Evolutionary conservation across 2,329 filamentous ascomycete genomes (phyloP).

Genomic region (Hymenoscyphus fructigenus): DNA sequence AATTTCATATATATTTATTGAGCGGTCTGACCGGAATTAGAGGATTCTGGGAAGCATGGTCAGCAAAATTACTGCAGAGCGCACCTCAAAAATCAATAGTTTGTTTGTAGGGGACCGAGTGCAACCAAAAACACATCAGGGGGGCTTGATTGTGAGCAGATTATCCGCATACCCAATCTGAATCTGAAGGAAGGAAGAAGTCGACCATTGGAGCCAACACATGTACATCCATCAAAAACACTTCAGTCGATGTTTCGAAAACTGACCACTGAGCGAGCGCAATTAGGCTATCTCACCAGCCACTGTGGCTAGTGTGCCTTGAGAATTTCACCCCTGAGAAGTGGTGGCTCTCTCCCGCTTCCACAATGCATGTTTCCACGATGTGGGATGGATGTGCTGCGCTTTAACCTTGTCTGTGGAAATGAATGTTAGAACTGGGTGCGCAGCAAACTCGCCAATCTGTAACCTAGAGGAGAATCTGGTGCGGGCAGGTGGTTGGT

Average conservation of each 20-base stretch:
- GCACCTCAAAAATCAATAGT: background rate
- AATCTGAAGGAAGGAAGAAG: background rate
- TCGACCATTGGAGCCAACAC: background rate
- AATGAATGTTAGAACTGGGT: background rate
- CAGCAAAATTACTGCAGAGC: conserved; percentile 1
- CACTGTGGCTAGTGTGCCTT: background rate
- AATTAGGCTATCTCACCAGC: background rate
- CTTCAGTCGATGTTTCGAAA: background rate
- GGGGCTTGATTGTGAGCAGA: background rate
- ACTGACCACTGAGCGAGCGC: background rate
- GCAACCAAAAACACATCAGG: background rate
- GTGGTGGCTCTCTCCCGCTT: background rate
- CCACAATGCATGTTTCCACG: background rate
- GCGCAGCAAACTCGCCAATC: background rate
- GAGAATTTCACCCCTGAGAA: too few relatives aligned
- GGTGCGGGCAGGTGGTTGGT: background rate
- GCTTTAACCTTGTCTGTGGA: background rate
- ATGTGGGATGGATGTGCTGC: background rate
- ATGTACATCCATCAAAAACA: background rate
- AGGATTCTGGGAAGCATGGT: conserved; percentile 1
- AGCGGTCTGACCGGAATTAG: background rate
- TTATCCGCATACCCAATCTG: background rate
- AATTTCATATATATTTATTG: background rate
- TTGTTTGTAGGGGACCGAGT: background rate
- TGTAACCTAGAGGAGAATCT: background rate